phyloP scores from a whole-genome alignment of 768 basidiomycete genomes.

The Russula griseocarnosa region DNA sequence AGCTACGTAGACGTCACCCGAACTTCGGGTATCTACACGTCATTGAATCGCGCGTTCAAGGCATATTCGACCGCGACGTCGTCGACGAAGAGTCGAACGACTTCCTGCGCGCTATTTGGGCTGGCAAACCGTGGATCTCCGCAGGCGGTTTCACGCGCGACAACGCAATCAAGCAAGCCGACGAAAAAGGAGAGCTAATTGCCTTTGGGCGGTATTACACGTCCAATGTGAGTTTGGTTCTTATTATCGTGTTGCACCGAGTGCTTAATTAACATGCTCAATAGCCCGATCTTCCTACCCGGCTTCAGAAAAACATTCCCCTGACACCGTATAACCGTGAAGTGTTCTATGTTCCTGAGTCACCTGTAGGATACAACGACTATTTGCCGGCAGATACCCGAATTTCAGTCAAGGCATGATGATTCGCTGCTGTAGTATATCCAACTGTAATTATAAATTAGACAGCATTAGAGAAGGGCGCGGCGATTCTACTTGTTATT shows the following conservation, averaged over 20 bases:
- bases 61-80: background rate
- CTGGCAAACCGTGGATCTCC: constrained; percentile 39
- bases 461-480: background rate
- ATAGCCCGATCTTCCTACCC: constrained; percentile 36
- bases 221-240: constrained; percentile 35
- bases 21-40: constrained; percentile 41
- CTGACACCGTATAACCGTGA: constrained; percentile 33
- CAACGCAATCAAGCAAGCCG: constrained; percentile 38
- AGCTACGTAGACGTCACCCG: constrained; percentile 41
- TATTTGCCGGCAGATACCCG: background rate
- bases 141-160: constrained; percentile 46
- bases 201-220: constrained; percentile 39
- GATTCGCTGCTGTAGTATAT: background rate
- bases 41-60: constrained; percentile 33
- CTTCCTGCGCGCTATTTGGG: constrained; percentile 47
- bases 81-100: constrained; percentile 37
- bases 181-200: constrained; percentile 35
- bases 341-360: background rate
- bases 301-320: constrained; percentile 33
- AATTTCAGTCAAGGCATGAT: background rate
- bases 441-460: background rate
- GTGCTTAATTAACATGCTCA: background rate
- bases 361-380: background rate
- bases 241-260: background rate
- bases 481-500: too few species aligned